These are phyloP conservation scores for Juglanconis juglandina DNA, from an alignment of 2,329 filamentous ascomycete genomes.

Conservation along the genomic window DNA sequence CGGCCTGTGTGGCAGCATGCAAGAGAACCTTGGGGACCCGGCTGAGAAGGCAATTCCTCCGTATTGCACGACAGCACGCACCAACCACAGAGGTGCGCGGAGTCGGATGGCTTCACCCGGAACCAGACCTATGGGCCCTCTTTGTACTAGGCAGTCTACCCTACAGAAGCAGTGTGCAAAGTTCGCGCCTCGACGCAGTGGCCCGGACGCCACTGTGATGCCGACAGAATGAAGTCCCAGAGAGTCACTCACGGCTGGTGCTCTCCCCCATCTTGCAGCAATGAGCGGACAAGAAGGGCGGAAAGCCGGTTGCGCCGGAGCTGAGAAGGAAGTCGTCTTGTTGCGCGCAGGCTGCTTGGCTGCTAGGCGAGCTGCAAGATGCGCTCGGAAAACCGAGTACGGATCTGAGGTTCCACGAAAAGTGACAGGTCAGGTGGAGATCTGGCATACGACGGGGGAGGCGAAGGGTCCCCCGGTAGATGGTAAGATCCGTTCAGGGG, in stretches of 20 bases:
- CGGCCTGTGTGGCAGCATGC: not conserved
- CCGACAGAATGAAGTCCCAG: not conserved
- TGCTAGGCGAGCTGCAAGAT: conserved; percentile 1
- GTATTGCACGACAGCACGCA: not conserved
- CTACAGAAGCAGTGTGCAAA: not conserved
- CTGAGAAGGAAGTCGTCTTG: not conserved
- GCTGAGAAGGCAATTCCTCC: not conserved
- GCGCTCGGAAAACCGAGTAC: conserved; percentile 1
- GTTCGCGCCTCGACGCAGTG: conserved; percentile 9
- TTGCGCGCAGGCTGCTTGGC: not conserved
- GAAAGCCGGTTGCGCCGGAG: not conserved
- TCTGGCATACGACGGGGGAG: conserved; percentile 15
- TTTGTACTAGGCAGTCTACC: not conserved
- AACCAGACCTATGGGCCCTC: conserved; percentile 4
- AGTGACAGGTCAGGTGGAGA: conserved; percentile 17
- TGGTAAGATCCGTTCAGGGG: conserved; percentile 9
- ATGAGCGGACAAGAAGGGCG: not conserved
- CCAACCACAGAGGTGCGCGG: conserved; percentile 7
- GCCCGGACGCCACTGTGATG: not conserved
- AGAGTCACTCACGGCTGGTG: not conserved
- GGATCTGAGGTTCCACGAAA: not conserved
- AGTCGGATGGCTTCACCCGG: conserved; percentile 2
- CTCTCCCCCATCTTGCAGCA: not conserved
- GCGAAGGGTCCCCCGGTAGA: not conserved
- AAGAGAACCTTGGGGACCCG: not conserved